Percentiles rank a stretch among this genome's conserved stretches.
These are phyloP conservation scores for Bimuria novae-zelandiae DNA, from an alignment of 2,329 filamentous ascomycete genomes.

Conservation along the genomic window DNA sequence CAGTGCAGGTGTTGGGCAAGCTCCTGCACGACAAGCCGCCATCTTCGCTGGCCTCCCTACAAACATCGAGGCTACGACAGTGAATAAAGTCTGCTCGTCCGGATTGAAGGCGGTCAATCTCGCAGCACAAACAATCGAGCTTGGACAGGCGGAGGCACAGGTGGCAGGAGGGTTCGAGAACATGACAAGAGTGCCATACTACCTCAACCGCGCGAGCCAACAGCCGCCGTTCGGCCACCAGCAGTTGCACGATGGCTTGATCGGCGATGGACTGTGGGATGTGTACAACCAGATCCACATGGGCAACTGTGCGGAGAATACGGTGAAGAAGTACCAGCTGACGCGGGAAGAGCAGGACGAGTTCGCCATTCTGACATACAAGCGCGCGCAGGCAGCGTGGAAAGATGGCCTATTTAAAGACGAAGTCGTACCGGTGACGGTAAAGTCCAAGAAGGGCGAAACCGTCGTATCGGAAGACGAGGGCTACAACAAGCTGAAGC, in stretches of 20 bases:
- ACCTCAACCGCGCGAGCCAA: constrained; percentile 79
- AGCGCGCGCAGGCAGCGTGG: constrained; percentile 90
- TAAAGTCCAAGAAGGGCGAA: constrained; percentile 80
- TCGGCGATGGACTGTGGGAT: constrained; percentile 94
- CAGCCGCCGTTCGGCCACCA: constrained; percentile 86
- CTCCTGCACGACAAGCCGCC: constrained; percentile 86
- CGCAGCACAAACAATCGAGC: constrained; percentile 91
- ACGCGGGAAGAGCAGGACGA: constrained; percentile 86
- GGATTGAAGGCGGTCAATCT: constrained; percentile 90
- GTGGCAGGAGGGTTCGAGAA: constrained; percentile 97
- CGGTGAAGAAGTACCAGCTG: constrained; percentile 83
- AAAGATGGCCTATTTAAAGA: constrained; percentile 80
- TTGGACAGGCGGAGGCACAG: constrained; percentile 85
- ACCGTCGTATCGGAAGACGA: constrained; percentile 81
- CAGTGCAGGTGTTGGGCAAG: constrained; percentile 80
- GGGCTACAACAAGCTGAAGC: constrained; percentile 83
- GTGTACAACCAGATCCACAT: constrained; percentile 98
- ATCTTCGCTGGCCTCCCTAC: constrained; percentile 84
- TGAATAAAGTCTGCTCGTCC: constrained; percentile 98
- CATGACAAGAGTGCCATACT: constrained; percentile 94
- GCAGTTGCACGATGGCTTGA: constrained; percentile 85
- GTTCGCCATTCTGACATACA: constrained; percentile 87
- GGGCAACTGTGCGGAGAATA: constrained; percentile 95
- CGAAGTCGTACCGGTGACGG: constrained; percentile 85
- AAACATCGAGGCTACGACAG: constrained; percentile 84